Evolutionary conservation across 2,329 filamentous ascomycete genomes (phyloP).

Genomic region (Fusarium armeniacum): DNA sequence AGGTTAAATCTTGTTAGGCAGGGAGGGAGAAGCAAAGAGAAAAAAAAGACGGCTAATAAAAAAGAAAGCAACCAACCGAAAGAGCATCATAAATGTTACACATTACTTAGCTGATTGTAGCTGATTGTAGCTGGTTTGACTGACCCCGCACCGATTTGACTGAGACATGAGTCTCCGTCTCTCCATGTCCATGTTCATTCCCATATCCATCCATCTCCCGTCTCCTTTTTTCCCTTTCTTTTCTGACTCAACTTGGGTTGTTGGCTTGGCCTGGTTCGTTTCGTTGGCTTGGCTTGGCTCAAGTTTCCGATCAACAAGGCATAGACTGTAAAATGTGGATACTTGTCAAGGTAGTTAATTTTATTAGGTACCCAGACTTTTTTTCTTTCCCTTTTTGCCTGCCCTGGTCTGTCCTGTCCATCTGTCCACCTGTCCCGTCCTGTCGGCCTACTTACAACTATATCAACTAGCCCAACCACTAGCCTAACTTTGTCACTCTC

Average conservation of each 20-base stretch:
- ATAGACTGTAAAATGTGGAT: slow-evolving; percentile 1
- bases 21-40: background rate
- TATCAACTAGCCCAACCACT: too few species aligned
- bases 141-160: slow-evolving; percentile 6
- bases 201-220: too few species aligned
- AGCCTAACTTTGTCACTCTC: background rate
- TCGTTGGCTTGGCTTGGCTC: background rate
- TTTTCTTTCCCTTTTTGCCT: background rate
- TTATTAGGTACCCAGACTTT: background rate
- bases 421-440: too few species aligned
- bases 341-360: background rate
- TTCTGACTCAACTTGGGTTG: background rate
- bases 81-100: background rate
- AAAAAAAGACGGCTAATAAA: background rate
- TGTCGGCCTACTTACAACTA: too few species aligned
- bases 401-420: too few species aligned
- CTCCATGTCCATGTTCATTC: too few species aligned
- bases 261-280: too few species aligned
- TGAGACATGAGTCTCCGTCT: background rate
- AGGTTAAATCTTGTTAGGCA: background rate
- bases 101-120: background rate
- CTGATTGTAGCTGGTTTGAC: background rate
- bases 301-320: background rate
- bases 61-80: background rate
- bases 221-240: background rate